phyloP scores from a whole-genome alignment of 805 yeast species.

The Wickerhamomyces hampshirensis region DNA sequence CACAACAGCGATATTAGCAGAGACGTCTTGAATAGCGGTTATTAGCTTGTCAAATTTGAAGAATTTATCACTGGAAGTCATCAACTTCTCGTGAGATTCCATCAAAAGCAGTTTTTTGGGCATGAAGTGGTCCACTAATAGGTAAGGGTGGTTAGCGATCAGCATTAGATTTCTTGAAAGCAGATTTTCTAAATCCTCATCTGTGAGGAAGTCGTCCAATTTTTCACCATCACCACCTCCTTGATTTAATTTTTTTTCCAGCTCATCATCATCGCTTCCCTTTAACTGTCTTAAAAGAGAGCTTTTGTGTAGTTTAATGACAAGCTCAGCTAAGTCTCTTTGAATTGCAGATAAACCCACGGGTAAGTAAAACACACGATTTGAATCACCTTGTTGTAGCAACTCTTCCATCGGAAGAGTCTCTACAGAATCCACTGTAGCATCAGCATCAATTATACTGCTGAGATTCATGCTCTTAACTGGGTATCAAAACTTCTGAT shows the following conservation, averaged over 20 bases:
- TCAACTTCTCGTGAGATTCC: conserved; percentile 56
- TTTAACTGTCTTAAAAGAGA: conserved; percentile 24
- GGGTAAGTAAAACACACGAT: conserved; percentile 32
- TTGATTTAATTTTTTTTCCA: conserved; percentile 3
- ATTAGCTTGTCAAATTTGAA: conserved; percentile 44
- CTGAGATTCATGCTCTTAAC: background rate
- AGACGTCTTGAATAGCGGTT: conserved; percentile 15
- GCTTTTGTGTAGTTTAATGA: conserved; percentile 38
- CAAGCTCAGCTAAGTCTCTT: conserved; percentile 37
- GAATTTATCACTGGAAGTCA: conserved; percentile 56
- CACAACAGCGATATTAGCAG: conserved; percentile 26
- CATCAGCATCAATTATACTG: too few relatives aligned
- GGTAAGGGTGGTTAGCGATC: conserved; percentile 61
- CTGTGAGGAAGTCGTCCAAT: conserved; percentile 4
- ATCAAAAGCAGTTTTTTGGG: conserved; percentile 63
- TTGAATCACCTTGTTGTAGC: too few relatives aligned
- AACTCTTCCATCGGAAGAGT: too few relatives aligned
- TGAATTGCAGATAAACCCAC: conserved; percentile 41
- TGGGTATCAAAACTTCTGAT: too few relatives aligned
- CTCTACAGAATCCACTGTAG: too few relatives aligned
- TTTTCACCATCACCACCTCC: conserved; percentile 1
- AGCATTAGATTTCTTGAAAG: conserved; percentile 42
- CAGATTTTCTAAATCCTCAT: conserved; percentile 34
- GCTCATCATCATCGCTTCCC: conserved; percentile 2
- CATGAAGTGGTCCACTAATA: conserved; percentile 72